Evolutionary conservation across 306 rosid genomes (phyloP), one percentile per base, ranked within the genome.

Genomic region (Lotus japonicus): DNA sequence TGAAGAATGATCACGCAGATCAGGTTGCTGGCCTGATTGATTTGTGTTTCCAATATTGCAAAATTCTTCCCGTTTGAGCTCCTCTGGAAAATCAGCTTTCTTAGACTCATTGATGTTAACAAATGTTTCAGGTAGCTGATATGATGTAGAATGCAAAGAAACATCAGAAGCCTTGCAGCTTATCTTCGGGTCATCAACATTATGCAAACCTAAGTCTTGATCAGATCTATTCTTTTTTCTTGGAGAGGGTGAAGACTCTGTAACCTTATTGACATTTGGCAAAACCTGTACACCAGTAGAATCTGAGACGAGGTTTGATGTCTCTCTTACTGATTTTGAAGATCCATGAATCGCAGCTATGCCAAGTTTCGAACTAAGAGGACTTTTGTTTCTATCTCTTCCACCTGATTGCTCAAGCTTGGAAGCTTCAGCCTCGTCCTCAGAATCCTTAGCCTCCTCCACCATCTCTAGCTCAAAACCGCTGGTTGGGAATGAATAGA

Each of bases 361-460:
- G 50, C 66, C 75, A 59, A 63, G 9, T 78, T 85, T 83, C 12
- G 80, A 53, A 66, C 71, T 67, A 21, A 19, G 51, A 52, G 95
- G 88, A 73, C 85, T 83, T 71, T 64, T 83, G 53, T 18, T 68
- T 49, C 44, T 54, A 58, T 42, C 76, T 65, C 67, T 72, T 63
- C 70, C 84, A 23, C 58, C 82, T 50, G 67, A 79, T 67, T 81
- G 70, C 77, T 53, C 86, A 61, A 69, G 46, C 72, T 53, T 45
- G 38, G 79, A 53, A 77, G 76, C 81, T 60, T 79, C 89, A 56
- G 77, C 80, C 80, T 88, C 97, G 13, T 86, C 98, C 56, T 94
- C 97, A 66, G 97, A 94, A 84, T 94, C 97, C 88, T 87, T 90
- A 33, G 99, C 99, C 77, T 88, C 95, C 58, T 78, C 90, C 68